Conservation (phyloP, 2,329 filamentous ascomycete species). For the Coniochaeta hoffmannii region DNA sequence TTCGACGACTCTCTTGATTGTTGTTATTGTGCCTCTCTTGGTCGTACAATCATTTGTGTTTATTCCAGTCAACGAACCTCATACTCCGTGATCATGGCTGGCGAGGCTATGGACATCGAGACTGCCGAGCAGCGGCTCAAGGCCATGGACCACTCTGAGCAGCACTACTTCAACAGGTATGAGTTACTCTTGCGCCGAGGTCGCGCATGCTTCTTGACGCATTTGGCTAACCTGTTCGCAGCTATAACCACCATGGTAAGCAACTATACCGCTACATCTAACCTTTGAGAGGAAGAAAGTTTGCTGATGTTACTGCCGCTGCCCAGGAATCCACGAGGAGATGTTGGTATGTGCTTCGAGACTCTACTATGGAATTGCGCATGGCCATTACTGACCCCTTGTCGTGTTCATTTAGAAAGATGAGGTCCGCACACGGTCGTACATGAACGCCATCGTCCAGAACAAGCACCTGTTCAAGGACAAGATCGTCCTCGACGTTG, state of each 20-base stretch:
- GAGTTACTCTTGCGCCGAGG: constrained; percentile 16
- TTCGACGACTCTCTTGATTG: background rate
- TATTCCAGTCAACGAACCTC: background rate
- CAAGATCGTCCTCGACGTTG: constrained; percentile 91
- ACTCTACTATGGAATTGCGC: too few species aligned
- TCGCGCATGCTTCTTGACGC: background rate
- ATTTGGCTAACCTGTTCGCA: constrained; percentile 27
- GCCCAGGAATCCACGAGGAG: constrained; percentile 85
- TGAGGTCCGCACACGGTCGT: constrained; percentile 91
- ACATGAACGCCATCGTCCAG: constrained; percentile 96
- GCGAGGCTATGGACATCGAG: constrained; percentile 50
- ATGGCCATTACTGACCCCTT: constrained; percentile 12
- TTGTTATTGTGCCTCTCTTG: background rate
- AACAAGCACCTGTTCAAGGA: constrained; percentile 92
- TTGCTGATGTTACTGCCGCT: constrained; percentile 23
- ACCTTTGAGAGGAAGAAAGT: constrained; percentile 7
- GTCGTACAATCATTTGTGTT: background rate
- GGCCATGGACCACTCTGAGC: constrained; percentile 84
- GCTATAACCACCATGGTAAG: constrained; percentile 85
- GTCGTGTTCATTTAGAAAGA: too few species aligned
- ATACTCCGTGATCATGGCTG: constrained; percentile 26
- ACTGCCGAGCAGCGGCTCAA: constrained; percentile 57
- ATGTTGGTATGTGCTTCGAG: constrained; percentile 91
- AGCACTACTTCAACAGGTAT: constrained; percentile 98
- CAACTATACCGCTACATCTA: background rate